Evolutionary conservation across 805 yeast species (phyloP).

Genomic region (Metschnikowia arizonensis): DNA sequence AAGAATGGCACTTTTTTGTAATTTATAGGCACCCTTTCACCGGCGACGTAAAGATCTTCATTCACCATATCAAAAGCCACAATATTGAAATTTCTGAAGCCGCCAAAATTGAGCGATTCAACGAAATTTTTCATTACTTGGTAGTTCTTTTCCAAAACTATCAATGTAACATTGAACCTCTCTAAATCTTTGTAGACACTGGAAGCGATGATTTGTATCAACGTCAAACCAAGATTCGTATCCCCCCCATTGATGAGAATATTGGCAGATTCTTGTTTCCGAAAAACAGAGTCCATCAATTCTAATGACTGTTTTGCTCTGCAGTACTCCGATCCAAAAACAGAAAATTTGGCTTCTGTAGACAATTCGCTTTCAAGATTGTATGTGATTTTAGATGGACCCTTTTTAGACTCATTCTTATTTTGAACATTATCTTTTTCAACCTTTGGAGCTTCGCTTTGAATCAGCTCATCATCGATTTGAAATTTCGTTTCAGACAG

Average conservation of each 20-base stretch:
- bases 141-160: constrained; percentile 24
- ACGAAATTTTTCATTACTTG: constrained; percentile 22
- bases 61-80: constrained; percentile 33
- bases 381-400: constrained; percentile 5
- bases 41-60: constrained; percentile 33
- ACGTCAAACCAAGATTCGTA: constrained; percentile 34
- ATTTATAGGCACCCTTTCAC: constrained; percentile 31
- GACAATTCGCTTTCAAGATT: constrained; percentile 18
- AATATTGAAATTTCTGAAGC: constrained; percentile 21
- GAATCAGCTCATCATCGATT: constrained; percentile 9
- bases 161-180: constrained; percentile 28
- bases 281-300: constrained; percentile 20
- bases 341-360: constrained; percentile 30
- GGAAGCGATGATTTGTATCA: constrained; percentile 32
- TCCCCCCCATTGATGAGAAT: constrained; percentile 43
- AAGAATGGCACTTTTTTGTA: constrained; percentile 38
- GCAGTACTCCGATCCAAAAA: constrained; percentile 34
- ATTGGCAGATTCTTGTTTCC: constrained; percentile 21
- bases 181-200: constrained; percentile 24
- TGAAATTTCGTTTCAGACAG: constrained; percentile 7
- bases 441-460: not conserved
- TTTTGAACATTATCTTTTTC: not conserved
- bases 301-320: constrained; percentile 35
- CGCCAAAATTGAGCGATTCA: constrained; percentile 18
- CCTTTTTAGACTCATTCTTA: not conserved